phyloP scores from a whole-genome alignment of 106 monocot genomes.

The Dendrobium huoshanense region DNA sequence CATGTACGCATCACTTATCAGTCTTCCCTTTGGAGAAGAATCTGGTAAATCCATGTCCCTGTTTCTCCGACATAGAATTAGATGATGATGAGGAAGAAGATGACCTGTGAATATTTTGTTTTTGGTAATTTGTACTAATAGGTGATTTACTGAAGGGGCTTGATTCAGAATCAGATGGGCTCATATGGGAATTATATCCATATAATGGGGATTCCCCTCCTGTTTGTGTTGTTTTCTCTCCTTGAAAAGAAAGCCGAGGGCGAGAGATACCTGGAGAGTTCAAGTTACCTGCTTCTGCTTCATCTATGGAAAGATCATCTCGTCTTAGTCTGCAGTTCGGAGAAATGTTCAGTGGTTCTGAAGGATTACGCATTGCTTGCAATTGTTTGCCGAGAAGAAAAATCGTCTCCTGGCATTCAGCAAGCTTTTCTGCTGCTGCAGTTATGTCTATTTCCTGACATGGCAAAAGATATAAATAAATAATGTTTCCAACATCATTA shows the following conservation, averaged over 20 bases:
- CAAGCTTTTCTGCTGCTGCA: conserved; percentile 35
- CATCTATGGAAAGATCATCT: not conserved
- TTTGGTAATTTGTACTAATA: conserved; percentile 8
- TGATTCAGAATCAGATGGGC: conserved; percentile 1
- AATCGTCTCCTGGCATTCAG: conserved; percentile 45
- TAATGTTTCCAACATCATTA: not conserved
- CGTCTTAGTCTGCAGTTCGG: not conserved
- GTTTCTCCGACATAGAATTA: conserved; percentile 6
- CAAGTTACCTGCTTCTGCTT: not conserved
- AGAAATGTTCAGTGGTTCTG: not conserved
- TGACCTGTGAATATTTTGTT: not conserved
- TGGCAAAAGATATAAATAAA: not conserved
- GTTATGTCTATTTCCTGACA: conserved; percentile 27
- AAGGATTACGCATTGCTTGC: conserved; percentile 13
- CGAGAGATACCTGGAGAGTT: not conserved
- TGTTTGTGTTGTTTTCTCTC: not conserved
- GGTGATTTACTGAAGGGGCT: not conserved
- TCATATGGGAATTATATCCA: conserved; percentile 9
- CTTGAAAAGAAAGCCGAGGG: not conserved
- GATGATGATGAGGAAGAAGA: conserved; percentile 1
- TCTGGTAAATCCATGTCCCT: conserved; percentile 4
- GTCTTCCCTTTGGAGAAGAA: conserved; percentile 15
- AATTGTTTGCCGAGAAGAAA: conserved; percentile 28
- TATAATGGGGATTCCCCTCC: not conserved
- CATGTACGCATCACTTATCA: not conserved